Evolutionary conservation across 768 basidiomycete genomes (phyloP).

Genomic region (Russula griseocarnosa): DNA sequence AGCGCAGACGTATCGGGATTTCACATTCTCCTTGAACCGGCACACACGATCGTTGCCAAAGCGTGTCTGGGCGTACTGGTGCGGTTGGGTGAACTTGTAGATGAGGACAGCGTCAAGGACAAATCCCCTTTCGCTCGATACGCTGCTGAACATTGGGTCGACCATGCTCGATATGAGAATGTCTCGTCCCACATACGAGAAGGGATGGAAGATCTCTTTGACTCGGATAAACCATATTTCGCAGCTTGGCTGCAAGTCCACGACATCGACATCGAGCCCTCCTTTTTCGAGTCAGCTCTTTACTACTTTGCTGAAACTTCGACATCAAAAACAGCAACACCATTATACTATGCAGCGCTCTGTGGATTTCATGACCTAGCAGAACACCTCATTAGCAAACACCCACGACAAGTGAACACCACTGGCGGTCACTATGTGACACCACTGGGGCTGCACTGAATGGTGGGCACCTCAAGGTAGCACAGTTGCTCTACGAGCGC

Average conservation of each 20-base stretch:
- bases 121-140: neutral
- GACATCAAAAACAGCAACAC: neutral
- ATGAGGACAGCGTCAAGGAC: too few relatives aligned
- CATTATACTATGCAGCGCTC: neutral
- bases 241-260: neutral
- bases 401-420: too few relatives aligned
- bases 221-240: neutral
- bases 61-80: neutral
- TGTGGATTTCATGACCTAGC: too few relatives aligned
- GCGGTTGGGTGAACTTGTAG: neutral
- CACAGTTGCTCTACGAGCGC: neutral
- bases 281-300: fast-evolving
- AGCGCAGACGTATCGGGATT: neutral
- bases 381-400: too few relatives aligned
- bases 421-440: neutral
- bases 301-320: too few relatives aligned
- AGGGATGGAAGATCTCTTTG: neutral
- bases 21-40: neutral
- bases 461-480: neutral
- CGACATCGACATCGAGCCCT: neutral
- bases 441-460: constrained; percentile 1
- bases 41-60: neutral
- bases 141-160: neutral
- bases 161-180: neutral
- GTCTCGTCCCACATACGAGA: too few relatives aligned